A percentile compares a stretch with the other conserved stretches of the same genome.
Evolutionary conservation across 768 basidiomycete species (phyloP).

Genomic region (Phanerodontia chrysosporium): DNA sequence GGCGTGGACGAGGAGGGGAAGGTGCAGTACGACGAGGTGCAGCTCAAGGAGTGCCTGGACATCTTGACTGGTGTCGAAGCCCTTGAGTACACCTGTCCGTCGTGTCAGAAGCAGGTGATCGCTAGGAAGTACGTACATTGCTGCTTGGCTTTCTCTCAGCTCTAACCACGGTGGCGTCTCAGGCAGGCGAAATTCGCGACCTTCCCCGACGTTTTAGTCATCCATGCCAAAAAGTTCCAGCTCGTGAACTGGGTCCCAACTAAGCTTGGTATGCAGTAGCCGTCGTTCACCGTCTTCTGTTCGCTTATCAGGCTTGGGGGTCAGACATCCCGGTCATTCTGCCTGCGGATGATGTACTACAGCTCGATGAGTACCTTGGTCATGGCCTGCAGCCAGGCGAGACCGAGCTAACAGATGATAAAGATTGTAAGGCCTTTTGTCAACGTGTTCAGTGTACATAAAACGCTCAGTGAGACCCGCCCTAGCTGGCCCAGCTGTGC

Average conservation of each 20-base stretch:
- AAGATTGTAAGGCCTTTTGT: not conserved
- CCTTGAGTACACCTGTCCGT: slow-evolving; percentile 79
- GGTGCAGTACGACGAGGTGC: slow-evolving; percentile 57
- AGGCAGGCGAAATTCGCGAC: slow-evolving; percentile 78
- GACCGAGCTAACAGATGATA: slow-evolving; percentile 6
- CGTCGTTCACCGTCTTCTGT: not conserved
- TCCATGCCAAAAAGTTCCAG: slow-evolving; percentile 94
- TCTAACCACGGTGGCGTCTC: not conserved
- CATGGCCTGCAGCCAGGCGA: slow-evolving; percentile 51
- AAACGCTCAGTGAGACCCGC: too few relatives aligned
- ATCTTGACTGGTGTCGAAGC: slow-evolving; percentile 53
- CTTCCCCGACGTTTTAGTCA: slow-evolving; percentile 82
- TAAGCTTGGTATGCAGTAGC: slow-evolving; percentile 66
- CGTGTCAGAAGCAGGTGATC: slow-evolving; percentile 60
- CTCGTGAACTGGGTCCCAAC: slow-evolving; percentile 95
- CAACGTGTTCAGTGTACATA: too few relatives aligned
- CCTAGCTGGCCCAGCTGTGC: slow-evolving; percentile 57
- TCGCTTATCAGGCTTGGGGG: not conserved
- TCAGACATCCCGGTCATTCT: slow-evolving; percentile 83
- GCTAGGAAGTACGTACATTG: slow-evolving; percentile 64
- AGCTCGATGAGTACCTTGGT: slow-evolving; percentile 63
- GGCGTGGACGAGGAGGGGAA: slow-evolving; percentile 57
- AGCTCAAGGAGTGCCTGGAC: slow-evolving; percentile 58
- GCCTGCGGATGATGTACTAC: slow-evolving; percentile 51
- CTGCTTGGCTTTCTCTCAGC: not conserved